Base-by-base conservation (phyloP, 2,329 filamentous ascomycete species). In the Fusarium aywerte region DNA sequence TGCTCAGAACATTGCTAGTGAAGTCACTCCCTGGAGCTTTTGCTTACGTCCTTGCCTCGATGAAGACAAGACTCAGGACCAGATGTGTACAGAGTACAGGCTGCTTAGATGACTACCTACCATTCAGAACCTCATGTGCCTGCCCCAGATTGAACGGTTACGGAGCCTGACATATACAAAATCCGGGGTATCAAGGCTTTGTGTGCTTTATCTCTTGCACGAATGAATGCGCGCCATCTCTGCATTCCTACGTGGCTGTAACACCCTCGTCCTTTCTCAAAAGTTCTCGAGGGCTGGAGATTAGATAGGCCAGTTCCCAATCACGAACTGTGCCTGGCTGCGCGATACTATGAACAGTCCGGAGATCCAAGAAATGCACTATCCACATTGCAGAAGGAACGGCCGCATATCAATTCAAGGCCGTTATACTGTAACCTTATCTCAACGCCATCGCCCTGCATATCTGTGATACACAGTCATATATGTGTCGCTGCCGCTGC, bases 301-400 rank as follows among this genome's bases (percentile, higher is more conserved):
- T 73, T 73, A 72, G 70, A 71, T 72, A 72, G 44, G 54, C 39
- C 13, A 15, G 53, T 56, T 73, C 68, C 70, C 70, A 73, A 73
- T 72, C 70, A 72, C 61, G 44, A 62, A 58, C 44, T 62, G 51
- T 42, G 51, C 52, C 42, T 64, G 48, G 68, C 60, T 45, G 39
- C 58, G 57, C 43, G 54, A 50, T 62, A 36, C 45, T 36, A 63
- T 60, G 71, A 70, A 71, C 66, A 67, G 68, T 47, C 48, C 56
- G 63, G 58, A 69, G 68, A 71, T 67, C 43, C 52, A 71, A 50
- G 49, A 58, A 60, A 56, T 65, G 56, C 65, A 61, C 62, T 68
- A 73, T 71, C 55, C 50, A 31, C 55, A 67, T 63, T 66, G 56
- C 56, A 61, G 58, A 54, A 62, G 57, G 67, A 58, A 67, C 53